These are phyloP conservation scores for Cyclocybe aegerita DNA, from an alignment of 768 basidiomycete species.

Conservation along the genomic window DNA sequence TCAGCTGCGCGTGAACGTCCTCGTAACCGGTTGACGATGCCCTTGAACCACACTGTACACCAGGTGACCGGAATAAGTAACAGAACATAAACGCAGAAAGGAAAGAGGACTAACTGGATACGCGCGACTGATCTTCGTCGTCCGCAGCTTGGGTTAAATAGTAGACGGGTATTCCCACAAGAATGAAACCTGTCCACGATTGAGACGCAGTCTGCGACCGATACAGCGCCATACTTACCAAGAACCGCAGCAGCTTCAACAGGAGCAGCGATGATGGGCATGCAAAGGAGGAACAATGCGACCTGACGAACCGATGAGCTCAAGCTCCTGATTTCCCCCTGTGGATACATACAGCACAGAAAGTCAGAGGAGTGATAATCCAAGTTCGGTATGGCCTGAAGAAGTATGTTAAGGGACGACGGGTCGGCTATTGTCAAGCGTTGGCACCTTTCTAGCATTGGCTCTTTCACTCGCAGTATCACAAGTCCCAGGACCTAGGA, in stretches of 20 bases:
- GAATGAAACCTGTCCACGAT: slow-evolving; percentile 61
- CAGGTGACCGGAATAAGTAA: slow-evolving; percentile 12
- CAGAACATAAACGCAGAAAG: neutral
- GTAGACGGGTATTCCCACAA: slow-evolving; percentile 79
- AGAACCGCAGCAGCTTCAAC: slow-evolving; percentile 84
- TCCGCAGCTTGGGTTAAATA: slow-evolving; percentile 64
- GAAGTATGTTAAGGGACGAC: neutral
- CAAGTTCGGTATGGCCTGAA: slow-evolving; percentile 90
- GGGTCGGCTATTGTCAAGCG: neutral
- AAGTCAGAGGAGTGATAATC: slow-evolving; percentile 86
- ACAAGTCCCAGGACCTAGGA: slow-evolving; percentile 81
- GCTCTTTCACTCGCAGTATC: slow-evolving; percentile 88
- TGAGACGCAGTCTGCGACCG: neutral
- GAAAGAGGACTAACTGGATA: slow-evolving; percentile 37
- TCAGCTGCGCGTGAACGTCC: slow-evolving; percentile 53
- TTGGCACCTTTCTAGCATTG: slow-evolving; percentile 71
- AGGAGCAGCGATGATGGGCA: slow-evolving; percentile 95
- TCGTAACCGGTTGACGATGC: slow-evolving; percentile 42
- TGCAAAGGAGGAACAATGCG: slow-evolving; percentile 85
- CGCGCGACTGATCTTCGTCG: slow-evolving; percentile 38
- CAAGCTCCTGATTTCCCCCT: neutral
- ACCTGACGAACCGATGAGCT: slow-evolving; percentile 46
- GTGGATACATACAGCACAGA: slow-evolving; percentile 69
- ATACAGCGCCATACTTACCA: slow-evolving; percentile 44
- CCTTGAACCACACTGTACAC: slow-evolving; percentile 21